phyloP scores from a whole-genome alignment of 345 rosid species.

The Erysimum cheiranthoides region DNA sequence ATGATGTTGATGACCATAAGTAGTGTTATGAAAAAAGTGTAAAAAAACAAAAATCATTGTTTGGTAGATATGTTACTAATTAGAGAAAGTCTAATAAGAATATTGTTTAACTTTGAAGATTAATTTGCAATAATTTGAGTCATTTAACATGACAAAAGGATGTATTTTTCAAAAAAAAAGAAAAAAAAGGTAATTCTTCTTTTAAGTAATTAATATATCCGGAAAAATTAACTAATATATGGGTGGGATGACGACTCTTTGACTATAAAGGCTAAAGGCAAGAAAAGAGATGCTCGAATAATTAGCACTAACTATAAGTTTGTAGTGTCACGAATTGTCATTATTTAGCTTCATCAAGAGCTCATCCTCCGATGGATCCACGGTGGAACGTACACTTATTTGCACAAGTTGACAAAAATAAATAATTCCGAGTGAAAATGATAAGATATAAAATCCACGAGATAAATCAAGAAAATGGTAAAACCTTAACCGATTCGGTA shows the following conservation, averaged over 20 bases:
- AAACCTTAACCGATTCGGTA: neutral
- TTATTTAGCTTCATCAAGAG: slow-evolving; percentile 8
- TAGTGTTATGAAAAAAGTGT: neutral
- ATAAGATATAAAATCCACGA: neutral
- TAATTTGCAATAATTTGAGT: neutral
- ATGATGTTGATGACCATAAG: slow-evolving; percentile 4
- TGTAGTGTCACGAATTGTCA: slow-evolving; percentile 2
- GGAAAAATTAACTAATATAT: neutral
- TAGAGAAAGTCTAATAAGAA: neutral
- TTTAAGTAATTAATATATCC: neutral
- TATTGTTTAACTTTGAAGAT: neutral
- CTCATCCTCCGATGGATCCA: neutral
- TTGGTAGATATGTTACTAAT: neutral
- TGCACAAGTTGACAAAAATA: neutral
- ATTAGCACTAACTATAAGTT: neutral
- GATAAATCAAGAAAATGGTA: neutral
- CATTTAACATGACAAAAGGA: neutral
- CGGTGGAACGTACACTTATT: neutral
- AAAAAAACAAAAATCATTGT: neutral
- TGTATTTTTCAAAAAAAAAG: neutral
- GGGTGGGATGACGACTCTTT: slow-evolving; percentile 27
- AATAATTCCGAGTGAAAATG: neutral
- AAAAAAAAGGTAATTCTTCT: neutral
- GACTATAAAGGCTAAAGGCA: slow-evolving; percentile 28
- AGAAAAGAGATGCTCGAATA: slow-evolving; percentile 15